These are phyloP conservation scores for Quercus robur DNA, from an alignment of 306 rosid genomes.

Conservation along the genomic window DNA sequence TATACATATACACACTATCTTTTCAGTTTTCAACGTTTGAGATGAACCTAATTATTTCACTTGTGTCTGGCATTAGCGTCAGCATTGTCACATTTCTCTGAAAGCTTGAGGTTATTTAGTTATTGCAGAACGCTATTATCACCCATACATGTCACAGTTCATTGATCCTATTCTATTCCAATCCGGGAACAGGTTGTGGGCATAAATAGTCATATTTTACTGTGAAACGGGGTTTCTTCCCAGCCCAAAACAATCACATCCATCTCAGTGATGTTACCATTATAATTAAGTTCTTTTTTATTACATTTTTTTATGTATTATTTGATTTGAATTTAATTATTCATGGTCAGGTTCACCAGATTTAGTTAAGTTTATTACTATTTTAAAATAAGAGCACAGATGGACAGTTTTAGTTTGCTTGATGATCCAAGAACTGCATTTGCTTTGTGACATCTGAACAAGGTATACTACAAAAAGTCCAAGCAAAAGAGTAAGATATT, in stretches of 20 bases:
- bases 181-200: slow-evolving; percentile 29
- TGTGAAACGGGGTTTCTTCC: background rate
- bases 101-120: slow-evolving; percentile 27
- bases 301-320: too few species aligned
- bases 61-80: slow-evolving; percentile 3
- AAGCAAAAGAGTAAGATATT: background rate
- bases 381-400: too few species aligned
- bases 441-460: background rate
- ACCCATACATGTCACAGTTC: too few species aligned
- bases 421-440: too few species aligned
- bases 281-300: background rate
- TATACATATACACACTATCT: background rate
- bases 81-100: slow-evolving; percentile 18
- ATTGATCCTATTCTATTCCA: slow-evolving; percentile 28
- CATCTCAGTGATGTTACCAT: background rate
- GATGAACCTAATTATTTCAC: background rate
- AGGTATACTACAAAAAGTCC: background rate
- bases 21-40: background rate
- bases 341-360: too few species aligned
- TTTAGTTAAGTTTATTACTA: too few species aligned
- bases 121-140: slow-evolving; percentile 4
- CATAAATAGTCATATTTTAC: slow-evolving; percentile 20
- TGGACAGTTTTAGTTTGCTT: too few species aligned
- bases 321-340: too few species aligned
- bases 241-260: slow-evolving; percentile 4